These are phyloP conservation scores for Primulina eburnea DNA, from an alignment of 257 asterid genomes.

Conservation along the genomic window DNA sequence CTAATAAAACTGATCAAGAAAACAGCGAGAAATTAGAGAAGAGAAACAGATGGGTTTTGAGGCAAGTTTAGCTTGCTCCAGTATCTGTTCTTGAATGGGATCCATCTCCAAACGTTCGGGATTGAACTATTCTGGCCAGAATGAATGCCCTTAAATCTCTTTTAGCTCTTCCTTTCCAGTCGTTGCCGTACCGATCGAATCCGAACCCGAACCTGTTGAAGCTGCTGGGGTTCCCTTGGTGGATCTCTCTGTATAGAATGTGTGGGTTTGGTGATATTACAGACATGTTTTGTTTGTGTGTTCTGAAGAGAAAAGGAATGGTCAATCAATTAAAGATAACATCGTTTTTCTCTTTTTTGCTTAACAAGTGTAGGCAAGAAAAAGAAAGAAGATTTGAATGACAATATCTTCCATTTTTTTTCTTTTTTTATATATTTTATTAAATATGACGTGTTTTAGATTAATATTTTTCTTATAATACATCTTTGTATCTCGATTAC, in stretches of 20 bases:
- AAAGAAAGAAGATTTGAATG: not conserved
- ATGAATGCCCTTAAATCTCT: slow-evolving; percentile 41
- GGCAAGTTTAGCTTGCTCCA: slow-evolving; percentile 48
- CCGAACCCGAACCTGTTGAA: slow-evolving; percentile 27
- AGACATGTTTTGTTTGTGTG: slow-evolving; percentile 40
- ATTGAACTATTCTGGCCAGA: slow-evolving; percentile 51
- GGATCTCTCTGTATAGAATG: slow-evolving; percentile 55
- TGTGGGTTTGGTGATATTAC: slow-evolving; percentile 62
- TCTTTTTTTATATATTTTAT: too few relatives aligned
- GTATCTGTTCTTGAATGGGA: slow-evolving; percentile 52
- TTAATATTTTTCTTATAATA: too few relatives aligned
- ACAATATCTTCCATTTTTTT: too few relatives aligned
- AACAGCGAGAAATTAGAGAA: not conserved
- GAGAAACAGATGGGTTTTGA: slow-evolving; percentile 45
- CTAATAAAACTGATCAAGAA: too few relatives aligned
- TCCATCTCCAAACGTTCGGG: slow-evolving; percentile 52
- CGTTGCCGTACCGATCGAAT: slow-evolving; percentile 35
- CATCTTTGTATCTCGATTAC: too few relatives aligned
- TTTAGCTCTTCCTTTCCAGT: slow-evolving; percentile 27
- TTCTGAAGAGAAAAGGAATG: not conserved
- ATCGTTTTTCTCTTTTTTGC: not conserved
- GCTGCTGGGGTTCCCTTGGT: slow-evolving; percentile 31
- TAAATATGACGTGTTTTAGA: too few relatives aligned
- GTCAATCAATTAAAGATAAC: slow-evolving; percentile 23
- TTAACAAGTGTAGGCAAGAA: not conserved